A percentile compares a stretch with the other conserved stretches of the same genome.
phyloP scores from a whole-genome alignment of 202 grass and related monocot species.

The Panicum virgatum region DNA sequence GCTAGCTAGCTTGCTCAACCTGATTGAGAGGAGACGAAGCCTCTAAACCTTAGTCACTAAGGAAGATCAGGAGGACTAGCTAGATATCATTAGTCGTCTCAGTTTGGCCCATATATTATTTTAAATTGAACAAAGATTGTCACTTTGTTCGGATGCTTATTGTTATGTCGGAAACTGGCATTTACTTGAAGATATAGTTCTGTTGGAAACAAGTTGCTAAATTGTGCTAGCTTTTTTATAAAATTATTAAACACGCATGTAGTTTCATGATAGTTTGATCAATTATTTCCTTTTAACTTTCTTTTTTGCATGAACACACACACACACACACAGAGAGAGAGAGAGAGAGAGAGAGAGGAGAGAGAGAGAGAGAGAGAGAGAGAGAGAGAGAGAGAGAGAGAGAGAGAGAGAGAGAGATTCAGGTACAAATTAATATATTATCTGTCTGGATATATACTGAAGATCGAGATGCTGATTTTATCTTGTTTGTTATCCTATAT shows the following conservation, averaged over 20 bases:
- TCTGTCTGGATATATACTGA: not conserved
- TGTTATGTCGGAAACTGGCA: not conserved
- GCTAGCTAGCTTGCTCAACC: not conserved
- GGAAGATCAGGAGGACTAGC: not conserved
- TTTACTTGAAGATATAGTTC: not conserved
- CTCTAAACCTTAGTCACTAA: slow-evolving; percentile 51
- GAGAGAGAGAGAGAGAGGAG: too few relatives aligned
- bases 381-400: too few relatives aligned
- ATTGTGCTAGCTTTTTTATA: not conserved
- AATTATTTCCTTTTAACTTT: too few relatives aligned
- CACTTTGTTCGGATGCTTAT: not conserved
- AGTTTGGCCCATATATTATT: not conserved
- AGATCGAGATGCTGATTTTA: not conserved
- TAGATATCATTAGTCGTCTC: not conserved
- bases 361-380: too few relatives aligned
- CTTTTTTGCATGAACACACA: too few relatives aligned
- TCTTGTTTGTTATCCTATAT: too few relatives aligned
- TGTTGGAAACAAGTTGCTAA: not conserved
- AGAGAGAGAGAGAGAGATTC: too few relatives aligned
- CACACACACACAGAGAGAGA: too few relatives aligned
- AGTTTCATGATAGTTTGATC: not conserved
- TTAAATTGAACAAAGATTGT: not conserved
- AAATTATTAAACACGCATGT: not conserved
- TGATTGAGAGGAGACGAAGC: not conserved
- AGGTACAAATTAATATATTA: too few relatives aligned